Conservation (phyloP, 2,329 filamentous ascomycete genomes). For the Basipetospora chlamydospora region DNA sequence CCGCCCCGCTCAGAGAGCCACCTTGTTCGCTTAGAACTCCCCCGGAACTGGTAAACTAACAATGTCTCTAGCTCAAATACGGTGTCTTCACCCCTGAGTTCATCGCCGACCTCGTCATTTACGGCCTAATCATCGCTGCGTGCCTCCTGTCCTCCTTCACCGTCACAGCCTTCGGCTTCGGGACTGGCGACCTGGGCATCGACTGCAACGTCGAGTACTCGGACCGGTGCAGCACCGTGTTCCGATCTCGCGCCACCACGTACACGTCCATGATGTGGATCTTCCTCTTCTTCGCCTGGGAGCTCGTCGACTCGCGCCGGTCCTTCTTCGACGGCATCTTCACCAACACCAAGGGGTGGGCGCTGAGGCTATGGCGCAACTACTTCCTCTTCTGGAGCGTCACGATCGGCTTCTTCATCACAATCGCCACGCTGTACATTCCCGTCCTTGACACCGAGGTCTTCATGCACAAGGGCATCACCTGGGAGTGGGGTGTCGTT, state of each 20-base stretch:
- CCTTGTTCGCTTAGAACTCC: background rate
- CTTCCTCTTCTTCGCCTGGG: slow-evolving; percentile 55
- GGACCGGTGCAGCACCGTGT: slow-evolving; percentile 38
- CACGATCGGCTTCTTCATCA: slow-evolving; percentile 37
- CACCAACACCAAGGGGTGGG: slow-evolving; percentile 39
- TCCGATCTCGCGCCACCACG: slow-evolving; percentile 49
- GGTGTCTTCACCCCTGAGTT: slow-evolving; percentile 54
- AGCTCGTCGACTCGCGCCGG: slow-evolving; percentile 49
- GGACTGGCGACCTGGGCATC: slow-evolving; percentile 38
- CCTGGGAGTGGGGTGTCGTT: slow-evolving; percentile 57
- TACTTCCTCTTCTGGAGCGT: slow-evolving; percentile 35
- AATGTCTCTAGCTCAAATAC: slow-evolving; percentile 16
- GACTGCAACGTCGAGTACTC: slow-evolving; percentile 42
- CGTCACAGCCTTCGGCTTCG: slow-evolving; percentile 40
- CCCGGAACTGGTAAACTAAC: background rate
- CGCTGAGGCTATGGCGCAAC: slow-evolving; percentile 38
- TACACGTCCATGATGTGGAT: slow-evolving; percentile 56
- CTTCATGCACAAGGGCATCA: slow-evolving; percentile 51
- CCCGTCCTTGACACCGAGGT: slow-evolving; percentile 50
- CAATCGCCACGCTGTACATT: slow-evolving; percentile 51
- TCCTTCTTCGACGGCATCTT: slow-evolving; percentile 48
- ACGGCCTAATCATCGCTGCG: slow-evolving; percentile 49
- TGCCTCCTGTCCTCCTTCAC: slow-evolving; percentile 43
- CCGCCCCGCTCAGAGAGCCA: background rate
- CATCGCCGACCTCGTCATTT: slow-evolving; percentile 46